Conservation (phyloP, 345 rosid species). For the Geranium brycei region DNA sequence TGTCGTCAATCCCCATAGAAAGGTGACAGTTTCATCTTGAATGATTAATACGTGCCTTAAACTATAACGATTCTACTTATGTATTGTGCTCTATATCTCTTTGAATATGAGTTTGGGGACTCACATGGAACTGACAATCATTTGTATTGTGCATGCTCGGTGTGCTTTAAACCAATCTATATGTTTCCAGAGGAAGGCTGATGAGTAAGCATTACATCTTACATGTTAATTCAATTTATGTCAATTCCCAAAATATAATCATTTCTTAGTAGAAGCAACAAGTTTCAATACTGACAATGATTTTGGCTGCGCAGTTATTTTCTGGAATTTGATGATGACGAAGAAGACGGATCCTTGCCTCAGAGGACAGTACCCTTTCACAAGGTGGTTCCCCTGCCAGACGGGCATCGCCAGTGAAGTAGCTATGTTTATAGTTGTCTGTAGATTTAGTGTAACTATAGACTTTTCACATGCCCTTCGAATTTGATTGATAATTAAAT, state of each 20-base stretch:
- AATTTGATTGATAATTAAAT: no score
- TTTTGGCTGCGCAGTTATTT: conserved; percentile 41
- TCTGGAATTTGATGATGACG: conserved; percentile 90
- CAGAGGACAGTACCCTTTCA: conserved; percentile 69
- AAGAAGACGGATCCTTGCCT: conserved; percentile 89
- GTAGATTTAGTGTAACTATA: conserved; percentile 8
- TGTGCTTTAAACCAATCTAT: conserved; percentile 8
- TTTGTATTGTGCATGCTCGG: conserved; percentile 10
- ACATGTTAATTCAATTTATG: not conserved
- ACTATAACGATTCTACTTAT: not conserved
- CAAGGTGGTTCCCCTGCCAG: conserved; percentile 77
- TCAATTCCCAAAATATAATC: not conserved
- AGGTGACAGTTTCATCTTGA: conserved; percentile 25
- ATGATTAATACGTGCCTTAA: not conserved
- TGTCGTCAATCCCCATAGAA: conserved; percentile 61
- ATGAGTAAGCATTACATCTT: conserved; percentile 53
- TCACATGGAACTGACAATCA: conserved; percentile 20
- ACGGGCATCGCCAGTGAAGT: conserved; percentile 63
- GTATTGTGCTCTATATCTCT: not conserved
- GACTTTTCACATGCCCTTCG: not conserved
- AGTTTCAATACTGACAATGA: not conserved
- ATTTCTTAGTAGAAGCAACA: not conserved
- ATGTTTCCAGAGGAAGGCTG: conserved; percentile 60
- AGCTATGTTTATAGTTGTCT: conserved; percentile 15
- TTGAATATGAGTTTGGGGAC: not conserved